Evolutionary conservation across 352 stramenopile species (phyloP).

Genomic region (Globisporangium parvum): DNA sequence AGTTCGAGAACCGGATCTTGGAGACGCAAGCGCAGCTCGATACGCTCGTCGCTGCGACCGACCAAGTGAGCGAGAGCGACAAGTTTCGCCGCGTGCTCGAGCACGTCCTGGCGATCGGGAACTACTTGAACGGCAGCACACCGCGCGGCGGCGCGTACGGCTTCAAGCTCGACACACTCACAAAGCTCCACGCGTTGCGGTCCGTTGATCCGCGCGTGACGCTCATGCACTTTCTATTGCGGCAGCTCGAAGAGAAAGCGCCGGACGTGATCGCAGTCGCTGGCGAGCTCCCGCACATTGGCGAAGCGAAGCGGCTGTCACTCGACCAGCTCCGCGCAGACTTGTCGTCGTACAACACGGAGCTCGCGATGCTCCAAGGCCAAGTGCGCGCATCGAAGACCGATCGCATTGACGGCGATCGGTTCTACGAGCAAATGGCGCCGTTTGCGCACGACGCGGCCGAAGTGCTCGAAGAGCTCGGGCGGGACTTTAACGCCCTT

Average conservation of each 20-base stretch:
- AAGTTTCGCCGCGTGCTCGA: slow-evolving; percentile 78
- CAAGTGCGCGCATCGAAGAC: slow-evolving; percentile 77
- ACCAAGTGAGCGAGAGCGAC: slow-evolving; percentile 75
- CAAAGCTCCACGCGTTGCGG: slow-evolving; percentile 86
- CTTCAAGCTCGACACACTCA: slow-evolving; percentile 89
- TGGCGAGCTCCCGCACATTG: slow-evolving; percentile 71
- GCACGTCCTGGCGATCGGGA: slow-evolving; percentile 86
- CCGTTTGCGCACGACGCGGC: slow-evolving; percentile 77
- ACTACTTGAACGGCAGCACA: slow-evolving; percentile 90
- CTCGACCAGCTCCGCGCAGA: slow-evolving; percentile 80
- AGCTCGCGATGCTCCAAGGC: slow-evolving; percentile 78
- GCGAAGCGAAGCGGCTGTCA: slow-evolving; percentile 71
- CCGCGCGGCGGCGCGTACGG: slow-evolving; percentile 85
- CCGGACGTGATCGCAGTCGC: slow-evolving; percentile 76
- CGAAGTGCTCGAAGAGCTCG: slow-evolving; percentile 76
- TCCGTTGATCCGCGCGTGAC: slow-evolving; percentile 72
- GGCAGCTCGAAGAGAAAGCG: slow-evolving; percentile 69
- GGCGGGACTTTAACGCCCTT: slow-evolving; percentile 63
- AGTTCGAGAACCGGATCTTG: slow-evolving; percentile 82
- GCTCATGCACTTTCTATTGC: slow-evolving; percentile 78
- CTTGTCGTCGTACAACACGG: slow-evolving; percentile 75
- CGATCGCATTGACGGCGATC: slow-evolving; percentile 64
- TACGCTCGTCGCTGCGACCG: slow-evolving; percentile 70
- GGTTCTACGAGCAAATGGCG: slow-evolving; percentile 78
- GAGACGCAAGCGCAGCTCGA: slow-evolving; percentile 82